A percentile compares a stretch with the other conserved stretches of the same genome.
Conservation (phyloP, 768 basidiomycete genomes). For the Termitomyces sp. region DNA sequence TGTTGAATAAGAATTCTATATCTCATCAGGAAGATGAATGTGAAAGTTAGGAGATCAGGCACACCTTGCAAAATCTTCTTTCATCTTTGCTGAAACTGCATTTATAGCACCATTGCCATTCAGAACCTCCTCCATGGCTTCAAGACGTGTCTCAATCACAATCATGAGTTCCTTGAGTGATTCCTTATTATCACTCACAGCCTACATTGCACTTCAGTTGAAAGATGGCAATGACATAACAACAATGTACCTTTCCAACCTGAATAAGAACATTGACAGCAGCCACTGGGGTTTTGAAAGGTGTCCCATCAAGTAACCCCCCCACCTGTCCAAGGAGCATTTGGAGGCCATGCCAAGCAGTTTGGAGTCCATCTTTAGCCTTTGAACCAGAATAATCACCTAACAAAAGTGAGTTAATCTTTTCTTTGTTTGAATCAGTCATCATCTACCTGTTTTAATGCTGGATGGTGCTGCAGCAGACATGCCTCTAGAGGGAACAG, state of each 20-base stretch:
- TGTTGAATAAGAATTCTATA: not conserved
- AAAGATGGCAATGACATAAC: not conserved
- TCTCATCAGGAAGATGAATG: not conserved
- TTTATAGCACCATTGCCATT: not conserved
- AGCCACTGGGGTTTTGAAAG: not conserved
- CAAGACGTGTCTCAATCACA: not conserved
- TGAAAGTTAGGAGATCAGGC: not conserved
- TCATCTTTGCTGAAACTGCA: not conserved
- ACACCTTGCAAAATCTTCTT: not conserved
- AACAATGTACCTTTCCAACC: not conserved
- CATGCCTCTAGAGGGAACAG: too few species aligned
- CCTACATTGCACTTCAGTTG: not conserved
- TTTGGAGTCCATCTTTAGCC: not conserved
- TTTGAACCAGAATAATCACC: not conserved
- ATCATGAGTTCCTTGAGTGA: not conserved
- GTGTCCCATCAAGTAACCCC: not conserved
- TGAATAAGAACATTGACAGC: not conserved
- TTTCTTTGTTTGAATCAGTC: too few species aligned
- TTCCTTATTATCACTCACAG: not conserved
- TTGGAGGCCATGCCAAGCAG: not conserved
- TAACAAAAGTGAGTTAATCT: not conserved
- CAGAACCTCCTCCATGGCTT: not conserved
- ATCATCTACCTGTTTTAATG: not conserved
- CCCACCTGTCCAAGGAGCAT: not conserved
- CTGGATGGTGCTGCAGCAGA: not conserved